Evolutionary conservation across 2,329 filamentous ascomycete species (phyloP).

Genomic region (Talaromyces sp.): DNA sequence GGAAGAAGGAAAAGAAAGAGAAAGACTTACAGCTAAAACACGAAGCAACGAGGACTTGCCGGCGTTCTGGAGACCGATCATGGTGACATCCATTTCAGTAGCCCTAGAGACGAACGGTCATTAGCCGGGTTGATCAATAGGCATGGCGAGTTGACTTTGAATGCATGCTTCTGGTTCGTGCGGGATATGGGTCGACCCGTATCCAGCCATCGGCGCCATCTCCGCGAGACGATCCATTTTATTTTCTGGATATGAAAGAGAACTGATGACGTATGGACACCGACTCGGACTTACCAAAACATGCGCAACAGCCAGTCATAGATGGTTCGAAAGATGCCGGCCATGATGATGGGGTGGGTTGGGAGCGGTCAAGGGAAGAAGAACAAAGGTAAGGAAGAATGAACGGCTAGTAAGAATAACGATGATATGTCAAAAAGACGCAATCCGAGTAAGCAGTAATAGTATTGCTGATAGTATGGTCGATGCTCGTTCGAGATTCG

Average conservation of each 20-base stretch:
- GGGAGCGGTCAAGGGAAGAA: background rate
- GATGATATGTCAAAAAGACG: background rate
- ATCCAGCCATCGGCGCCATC: conserved; percentile 20
- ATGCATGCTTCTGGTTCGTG: conserved; percentile 14
- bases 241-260: conserved; percentile 21
- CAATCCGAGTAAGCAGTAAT: background rate
- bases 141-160: conserved; percentile 11
- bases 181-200: conserved; percentile 31
- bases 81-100: conserved; percentile 99
- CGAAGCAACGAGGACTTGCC: conserved; percentile 94
- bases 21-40: conserved; percentile 79
- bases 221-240: conserved; percentile 25
- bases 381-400: conserved; percentile 5
- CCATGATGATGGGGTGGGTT: conserved; percentile 58
- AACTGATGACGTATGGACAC: background rate
- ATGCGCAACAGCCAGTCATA: conserved; percentile 98
- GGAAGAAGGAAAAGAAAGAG: background rate
- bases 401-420: conserved; percentile 5
- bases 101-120: conserved; percentile 60
- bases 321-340: conserved; percentile 85
- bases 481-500: conserved; percentile 7
- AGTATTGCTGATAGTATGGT: background rate
- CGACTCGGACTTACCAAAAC: conserved; percentile 73
- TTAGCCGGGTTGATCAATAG: conserved; percentile 13
- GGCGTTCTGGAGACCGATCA: conserved; percentile 97